These are phyloP conservation scores for Bipolaris gigantea DNA, from an alignment of 2,329 filamentous ascomycete genomes.

Conservation along the genomic window DNA sequence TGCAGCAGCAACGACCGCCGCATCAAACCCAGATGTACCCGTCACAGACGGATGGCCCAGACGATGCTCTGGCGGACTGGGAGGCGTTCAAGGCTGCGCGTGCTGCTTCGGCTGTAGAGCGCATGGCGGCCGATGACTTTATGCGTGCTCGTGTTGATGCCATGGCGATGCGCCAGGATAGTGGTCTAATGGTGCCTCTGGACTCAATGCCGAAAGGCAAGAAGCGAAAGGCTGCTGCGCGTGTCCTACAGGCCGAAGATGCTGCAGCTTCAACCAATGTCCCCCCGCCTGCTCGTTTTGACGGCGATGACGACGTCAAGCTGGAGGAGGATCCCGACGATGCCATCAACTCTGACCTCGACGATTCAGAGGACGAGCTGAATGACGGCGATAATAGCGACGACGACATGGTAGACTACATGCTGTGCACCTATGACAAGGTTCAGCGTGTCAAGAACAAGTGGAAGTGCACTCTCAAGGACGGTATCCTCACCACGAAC, in stretches of 20 bases:
- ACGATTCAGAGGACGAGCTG: slow-evolving; percentile 85
- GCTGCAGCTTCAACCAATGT: slow-evolving; percentile 30
- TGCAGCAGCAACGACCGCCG: slow-evolving; percentile 26
- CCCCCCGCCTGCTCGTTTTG: slow-evolving; percentile 49
- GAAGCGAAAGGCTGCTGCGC: slow-evolving; percentile 45
- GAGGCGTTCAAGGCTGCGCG: slow-evolving; percentile 62
- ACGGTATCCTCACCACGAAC: slow-evolving; percentile 90
- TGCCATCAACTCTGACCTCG: slow-evolving; percentile 96
- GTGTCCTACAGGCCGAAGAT: slow-evolving; percentile 59
- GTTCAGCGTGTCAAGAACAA: slow-evolving; percentile 98
- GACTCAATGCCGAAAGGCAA: slow-evolving; percentile 55
- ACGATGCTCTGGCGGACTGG: slow-evolving; percentile 60
- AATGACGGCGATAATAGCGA: slow-evolving; percentile 85
- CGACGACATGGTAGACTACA: slow-evolving; percentile 81
- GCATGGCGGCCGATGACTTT: slow-evolving; percentile 65
- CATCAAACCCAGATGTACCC: slow-evolving; percentile 42
- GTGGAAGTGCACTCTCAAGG: slow-evolving; percentile 96
- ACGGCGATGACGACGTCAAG: slow-evolving; percentile 63
- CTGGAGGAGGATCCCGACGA: slow-evolving; percentile 70
- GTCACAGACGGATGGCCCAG: slow-evolving; percentile 77
- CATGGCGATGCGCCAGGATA: slow-evolving; percentile 69
- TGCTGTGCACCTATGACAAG: slow-evolving; percentile 99
- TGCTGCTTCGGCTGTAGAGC: slow-evolving; percentile 54
- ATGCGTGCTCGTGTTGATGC: slow-evolving; percentile 70
- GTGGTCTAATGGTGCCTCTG: slow-evolving; percentile 74